A percentile compares a stretch with the other conserved stretches of the same genome.
Conservation (phyloP, 2,329 filamentous ascomycete species). For the Tricladium varicosporioides region DNA sequence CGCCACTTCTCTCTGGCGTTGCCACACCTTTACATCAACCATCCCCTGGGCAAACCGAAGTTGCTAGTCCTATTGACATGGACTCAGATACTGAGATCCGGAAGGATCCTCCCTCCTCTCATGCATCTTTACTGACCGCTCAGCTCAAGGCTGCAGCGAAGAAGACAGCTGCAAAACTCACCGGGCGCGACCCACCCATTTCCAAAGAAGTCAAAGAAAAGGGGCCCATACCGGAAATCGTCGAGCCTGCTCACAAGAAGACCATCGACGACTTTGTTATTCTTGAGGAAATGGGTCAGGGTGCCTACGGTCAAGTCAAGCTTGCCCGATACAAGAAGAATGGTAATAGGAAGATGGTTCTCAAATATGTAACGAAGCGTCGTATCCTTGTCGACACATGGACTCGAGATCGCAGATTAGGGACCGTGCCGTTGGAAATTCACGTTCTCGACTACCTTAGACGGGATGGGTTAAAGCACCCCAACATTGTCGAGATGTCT, state of each 20-base stretch:
- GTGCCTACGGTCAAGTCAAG: conserved; percentile 97
- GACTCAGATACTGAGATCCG: conserved; percentile 51
- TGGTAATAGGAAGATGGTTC: conserved; percentile 76
- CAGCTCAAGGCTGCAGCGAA: conserved; percentile 57
- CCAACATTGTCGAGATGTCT: conserved; percentile 71
- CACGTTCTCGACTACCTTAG: conserved; percentile 94
- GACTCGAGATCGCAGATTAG: conserved; percentile 89
- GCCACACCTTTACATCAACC: conserved; percentile 76
- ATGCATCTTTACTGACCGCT: conserved; percentile 49
- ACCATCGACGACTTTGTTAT: conserved; percentile 88
- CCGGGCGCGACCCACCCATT: conserved; percentile 38
- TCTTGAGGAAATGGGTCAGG: conserved; percentile 97
- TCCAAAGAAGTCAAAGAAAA: conserved; percentile 34
- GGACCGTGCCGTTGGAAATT: conserved; percentile 94
- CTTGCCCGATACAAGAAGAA: conserved; percentile 81
- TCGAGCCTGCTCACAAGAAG: conserved; percentile 62
- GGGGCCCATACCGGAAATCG: conserved; percentile 29
- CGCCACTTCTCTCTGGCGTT: conserved; percentile 60
- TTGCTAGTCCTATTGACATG: conserved; percentile 56
- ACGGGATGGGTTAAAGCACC: conserved; percentile 64
- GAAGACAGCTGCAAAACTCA: conserved; percentile 53
- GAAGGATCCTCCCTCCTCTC: conserved; percentile 32
- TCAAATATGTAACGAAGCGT: conserved; percentile 97
- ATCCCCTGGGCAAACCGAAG: conserved; percentile 68
- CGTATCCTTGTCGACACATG: conserved; percentile 97